These are phyloP conservation scores for Sanghuangporus weigelae DNA, from an alignment of 1,284 basidiomycete genomes.

Conservation along the genomic window DNA sequence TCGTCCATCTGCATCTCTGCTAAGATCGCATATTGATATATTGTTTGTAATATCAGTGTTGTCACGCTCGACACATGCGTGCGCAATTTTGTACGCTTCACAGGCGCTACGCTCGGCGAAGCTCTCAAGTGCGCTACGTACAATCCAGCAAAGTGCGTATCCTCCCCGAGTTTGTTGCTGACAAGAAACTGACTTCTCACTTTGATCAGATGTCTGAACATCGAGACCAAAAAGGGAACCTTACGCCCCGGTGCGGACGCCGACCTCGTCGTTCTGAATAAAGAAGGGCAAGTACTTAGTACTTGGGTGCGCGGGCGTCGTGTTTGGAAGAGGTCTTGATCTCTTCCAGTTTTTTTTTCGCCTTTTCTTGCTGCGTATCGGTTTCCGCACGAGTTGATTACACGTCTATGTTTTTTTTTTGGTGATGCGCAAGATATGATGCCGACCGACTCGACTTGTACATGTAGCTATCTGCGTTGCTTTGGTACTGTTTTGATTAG, in stretches of 20 bases:
- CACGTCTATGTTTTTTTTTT: no score
- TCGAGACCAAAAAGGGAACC: constrained; percentile 75
- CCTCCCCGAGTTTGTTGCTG: not conserved
- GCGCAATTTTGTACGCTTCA: constrained; percentile 78
- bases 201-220: constrained; percentile 59
- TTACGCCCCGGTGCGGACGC: constrained; percentile 78
- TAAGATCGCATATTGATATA: not conserved
- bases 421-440: no score
- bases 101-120: constrained; percentile 75
- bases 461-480: not conserved
- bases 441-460: not conserved
- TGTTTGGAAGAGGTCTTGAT: constrained; percentile 44
- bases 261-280: constrained; percentile 73
- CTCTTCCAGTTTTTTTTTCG: not conserved
- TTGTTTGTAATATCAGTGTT: constrained; percentile 41
- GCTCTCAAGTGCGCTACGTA: constrained; percentile 82
- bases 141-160: constrained; percentile 68
- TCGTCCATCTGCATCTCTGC: not conserved
- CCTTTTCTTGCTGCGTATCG: not conserved
- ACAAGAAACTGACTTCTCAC: not conserved
- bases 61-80: constrained; percentile 81
- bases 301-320: constrained; percentile 81
- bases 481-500: not conserved
- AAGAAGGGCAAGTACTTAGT: constrained; percentile 60
- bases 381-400: no score